These are phyloP conservation scores for Coemansia asiatica DNA, from an alignment of 192 early-diverging fungal genomes.

Conservation along the genomic window DNA sequence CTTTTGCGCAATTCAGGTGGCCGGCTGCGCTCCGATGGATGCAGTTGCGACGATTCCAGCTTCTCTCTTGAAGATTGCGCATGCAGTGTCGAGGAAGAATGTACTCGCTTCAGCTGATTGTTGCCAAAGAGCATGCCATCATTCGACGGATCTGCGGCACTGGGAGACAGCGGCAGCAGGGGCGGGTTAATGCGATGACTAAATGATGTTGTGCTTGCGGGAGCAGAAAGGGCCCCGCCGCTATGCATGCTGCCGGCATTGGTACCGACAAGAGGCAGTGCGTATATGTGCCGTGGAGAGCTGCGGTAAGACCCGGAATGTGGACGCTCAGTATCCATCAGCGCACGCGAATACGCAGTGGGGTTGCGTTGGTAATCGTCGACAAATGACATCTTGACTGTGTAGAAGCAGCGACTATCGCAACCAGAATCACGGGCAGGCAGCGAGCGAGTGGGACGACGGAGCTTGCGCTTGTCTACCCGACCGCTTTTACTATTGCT, in stretches of 20 bases:
- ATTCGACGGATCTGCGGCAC: not conserved
- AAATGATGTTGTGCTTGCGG: not conserved
- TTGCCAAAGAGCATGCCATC: not conserved
- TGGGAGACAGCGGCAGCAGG: not conserved
- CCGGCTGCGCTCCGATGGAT: not conserved
- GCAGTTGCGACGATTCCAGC: not conserved
- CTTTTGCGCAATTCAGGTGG: slow-evolving; percentile 21
- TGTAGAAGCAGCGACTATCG: slow-evolving; percentile 15
- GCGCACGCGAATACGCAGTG: slow-evolving; percentile 44
- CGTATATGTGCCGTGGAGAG: not conserved
- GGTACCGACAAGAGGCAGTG: not conserved
- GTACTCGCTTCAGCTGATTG: slow-evolving; percentile 2
- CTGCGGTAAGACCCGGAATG: not conserved
- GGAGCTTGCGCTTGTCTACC: slow-evolving; percentile 45
- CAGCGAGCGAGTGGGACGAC: slow-evolving; percentile 37
- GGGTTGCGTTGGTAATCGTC: slow-evolving; percentile 54
- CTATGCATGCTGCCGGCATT: not conserved
- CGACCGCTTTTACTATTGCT: slow-evolving; percentile 8
- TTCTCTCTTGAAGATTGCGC: slow-evolving; percentile 4
- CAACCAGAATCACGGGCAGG: not conserved
- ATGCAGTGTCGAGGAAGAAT: not conserved
- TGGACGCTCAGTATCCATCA: slow-evolving; percentile 30
- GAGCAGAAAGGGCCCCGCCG: not conserved
- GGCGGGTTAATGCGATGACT: not conserved
- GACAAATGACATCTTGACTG: slow-evolving; percentile 25